Evolutionary conservation across 2,329 filamentous ascomycete genomes (phyloP), one percentile per base, ranked within the genome.

Genomic region (Metarhizium anisopliae): DNA sequence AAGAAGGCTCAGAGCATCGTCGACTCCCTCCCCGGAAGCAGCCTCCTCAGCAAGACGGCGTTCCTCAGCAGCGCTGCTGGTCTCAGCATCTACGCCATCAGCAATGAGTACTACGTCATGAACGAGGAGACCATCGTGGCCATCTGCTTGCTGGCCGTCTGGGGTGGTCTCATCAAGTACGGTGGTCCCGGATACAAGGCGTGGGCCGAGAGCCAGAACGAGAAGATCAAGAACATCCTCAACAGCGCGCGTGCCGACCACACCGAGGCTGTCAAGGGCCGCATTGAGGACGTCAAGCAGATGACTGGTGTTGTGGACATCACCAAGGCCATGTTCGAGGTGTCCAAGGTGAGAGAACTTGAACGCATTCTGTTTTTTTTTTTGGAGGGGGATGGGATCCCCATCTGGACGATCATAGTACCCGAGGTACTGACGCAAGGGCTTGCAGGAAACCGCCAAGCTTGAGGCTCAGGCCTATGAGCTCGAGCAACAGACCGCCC

Each of bases 41-140:
- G 83, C 70, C 80, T 96, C 63, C 79, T 95, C 71, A 95, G 90
- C 76, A 99, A 99, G 87, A 91, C 90, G 66, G 94, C 94, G 69
- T 93, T 96, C 72, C 87, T 99, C 69, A 97, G 93, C 70, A 92
- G 90, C 67, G 87, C 87, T 63, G 90, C 94, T 69, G 93, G 89
- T 77, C 77, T 95, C 67, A 92, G 89, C 69, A 83, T 95, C 74
- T 95, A 94, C 72, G 94, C 91, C 70, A 91, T 99, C 78, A 95
- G 89, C 86, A 99, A 95, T 79, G 94, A 99, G 84, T 91, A 97
- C 81, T 97, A 96, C 78, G 91, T 99, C 73, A 83, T 99, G 77
- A 99, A 99, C 80, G 94, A 99, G 83, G 94, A 99, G 82, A 89
- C 92, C 61, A 89, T 99, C 71, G 89, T 95, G 70, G 89, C 90